phyloP scores from a whole-genome alignment of 169 alveolate species.

The Cryptosporidium viatorum region DNA sequence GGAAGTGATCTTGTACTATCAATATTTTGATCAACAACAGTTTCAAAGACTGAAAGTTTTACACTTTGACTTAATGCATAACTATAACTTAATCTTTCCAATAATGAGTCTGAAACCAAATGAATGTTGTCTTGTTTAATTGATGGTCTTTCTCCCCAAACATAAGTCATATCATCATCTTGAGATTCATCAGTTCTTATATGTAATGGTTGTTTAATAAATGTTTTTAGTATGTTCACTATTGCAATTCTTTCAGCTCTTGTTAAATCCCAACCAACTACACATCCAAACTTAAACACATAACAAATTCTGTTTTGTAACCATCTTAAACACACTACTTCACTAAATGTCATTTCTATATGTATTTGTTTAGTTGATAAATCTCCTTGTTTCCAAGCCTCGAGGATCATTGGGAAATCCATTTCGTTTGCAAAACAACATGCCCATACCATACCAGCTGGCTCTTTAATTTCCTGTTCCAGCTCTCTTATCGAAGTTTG shows the following conservation, averaged over 20 bases:
- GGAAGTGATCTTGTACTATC: constrained; percentile 86
- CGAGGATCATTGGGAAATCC: constrained; percentile 44
- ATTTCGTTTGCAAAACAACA: constrained; percentile 72
- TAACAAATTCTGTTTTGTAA: constrained; percentile 39
- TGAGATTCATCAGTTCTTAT: constrained; percentile 49
- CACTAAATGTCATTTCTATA: constrained; percentile 65
- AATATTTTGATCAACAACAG: constrained; percentile 85
- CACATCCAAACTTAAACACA: constrained; percentile 63
- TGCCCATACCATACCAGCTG: constrained; percentile 74
- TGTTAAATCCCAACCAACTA: constrained; percentile 71
- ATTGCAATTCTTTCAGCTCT: constrained; percentile 73
- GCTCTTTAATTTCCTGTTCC: constrained; percentile 50
- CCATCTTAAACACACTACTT: constrained; percentile 68
- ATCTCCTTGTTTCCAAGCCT: constrained; percentile 72
- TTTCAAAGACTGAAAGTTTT: constrained; percentile 84
- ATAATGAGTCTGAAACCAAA: constrained; percentile 79
- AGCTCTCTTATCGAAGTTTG: constrained; percentile 55
- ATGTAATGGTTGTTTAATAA: constrained; percentile 63
- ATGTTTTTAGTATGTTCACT: constrained; percentile 49
- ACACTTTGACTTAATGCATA: constrained; percentile 88
- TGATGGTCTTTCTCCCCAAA: constrained; percentile 78
- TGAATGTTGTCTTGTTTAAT: constrained; percentile 85
- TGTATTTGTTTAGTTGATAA: constrained; percentile 43
- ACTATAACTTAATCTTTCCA: constrained; percentile 84
- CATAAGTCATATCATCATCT: constrained; percentile 79